These are phyloP conservation scores for Coffea canephora DNA, from an alignment of 257 asterid genomes.

Conservation along the genomic window DNA sequence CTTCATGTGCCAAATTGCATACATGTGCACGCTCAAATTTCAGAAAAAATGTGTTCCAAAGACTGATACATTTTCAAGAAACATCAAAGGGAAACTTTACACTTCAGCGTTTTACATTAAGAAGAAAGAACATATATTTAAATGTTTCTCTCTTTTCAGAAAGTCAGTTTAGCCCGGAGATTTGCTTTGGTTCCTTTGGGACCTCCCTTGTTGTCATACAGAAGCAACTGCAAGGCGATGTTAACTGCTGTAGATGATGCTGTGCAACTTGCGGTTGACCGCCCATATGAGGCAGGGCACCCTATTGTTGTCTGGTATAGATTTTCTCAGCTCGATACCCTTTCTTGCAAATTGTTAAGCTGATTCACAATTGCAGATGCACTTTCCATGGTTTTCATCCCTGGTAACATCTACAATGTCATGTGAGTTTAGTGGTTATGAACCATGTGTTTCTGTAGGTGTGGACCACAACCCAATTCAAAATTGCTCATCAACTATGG, in stretches of 20 bases:
- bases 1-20: conserved; percentile 12
- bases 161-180: conserved; percentile 96
- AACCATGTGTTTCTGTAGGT: conserved; percentile 48
- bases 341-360: background rate
- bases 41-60: background rate
- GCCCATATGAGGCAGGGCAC: conserved; percentile 76
- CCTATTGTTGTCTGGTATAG: conserved; percentile 85
- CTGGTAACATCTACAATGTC: background rate
- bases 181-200: conserved; percentile 97
- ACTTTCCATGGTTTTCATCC: background rate
- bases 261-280: conserved; percentile 89
- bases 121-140: conserved; percentile 9
- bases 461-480: conserved; percentile 98
- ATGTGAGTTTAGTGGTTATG: background rate
- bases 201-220: conserved; percentile 78
- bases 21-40: background rate
- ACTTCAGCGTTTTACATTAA: background rate
- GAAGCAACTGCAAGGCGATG: conserved; percentile 98
- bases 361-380: background rate
- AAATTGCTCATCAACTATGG: conserved; percentile 92
- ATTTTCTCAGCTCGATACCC: conserved; percentile 21
- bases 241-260: conserved; percentile 74
- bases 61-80: background rate
- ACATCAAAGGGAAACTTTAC: background rate
- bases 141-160: conserved; percentile 50